Evolutionary conservation across 192 early-diverging fungal genomes (phyloP).

Genomic region (Umbelopsis ramanniana): DNA sequence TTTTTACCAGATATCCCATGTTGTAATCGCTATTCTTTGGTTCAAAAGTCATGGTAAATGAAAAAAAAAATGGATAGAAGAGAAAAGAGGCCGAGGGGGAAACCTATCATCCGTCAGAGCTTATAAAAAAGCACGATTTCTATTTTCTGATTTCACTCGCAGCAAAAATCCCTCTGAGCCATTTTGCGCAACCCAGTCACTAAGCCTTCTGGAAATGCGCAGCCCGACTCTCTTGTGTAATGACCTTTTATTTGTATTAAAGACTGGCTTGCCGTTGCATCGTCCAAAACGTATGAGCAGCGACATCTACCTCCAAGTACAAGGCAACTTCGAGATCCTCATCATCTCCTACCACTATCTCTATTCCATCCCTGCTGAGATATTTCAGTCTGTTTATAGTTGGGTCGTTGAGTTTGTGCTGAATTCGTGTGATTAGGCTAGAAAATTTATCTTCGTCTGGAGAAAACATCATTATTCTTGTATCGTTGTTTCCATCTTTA

Average conservation of each 20-base stretch:
- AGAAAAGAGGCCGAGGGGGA: not conserved
- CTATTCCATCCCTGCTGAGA: not conserved
- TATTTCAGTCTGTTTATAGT: not conserved
- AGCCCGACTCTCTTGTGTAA: no score
- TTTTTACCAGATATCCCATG: not conserved
- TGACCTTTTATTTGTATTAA: not conserved
- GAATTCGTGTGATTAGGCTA: not conserved
- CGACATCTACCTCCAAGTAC: not conserved
- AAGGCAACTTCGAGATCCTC: not conserved
- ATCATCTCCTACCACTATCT: constrained; percentile 10
- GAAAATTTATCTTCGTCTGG: not conserved
- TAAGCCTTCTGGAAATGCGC: not conserved
- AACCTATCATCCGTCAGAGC: no score
- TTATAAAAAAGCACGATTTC: not conserved
- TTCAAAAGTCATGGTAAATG: not conserved
- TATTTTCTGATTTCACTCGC: not conserved
- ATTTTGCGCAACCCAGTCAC: not conserved
- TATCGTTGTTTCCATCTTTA: not conserved
- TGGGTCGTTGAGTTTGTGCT: not conserved
- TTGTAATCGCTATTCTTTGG: not conserved
- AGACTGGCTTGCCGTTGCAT: not conserved
- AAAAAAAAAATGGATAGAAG: not conserved
- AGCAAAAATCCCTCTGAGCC: no score
- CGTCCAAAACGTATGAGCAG: constrained; percentile 7
- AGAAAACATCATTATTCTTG: not conserved